A percentile compares a stretch with the other conserved stretches of the same genome.
These are phyloP conservation scores for Neurospora sp. DNA, from an alignment of 495 filamentous ascomycete genomes.

Conservation along the genomic window DNA sequence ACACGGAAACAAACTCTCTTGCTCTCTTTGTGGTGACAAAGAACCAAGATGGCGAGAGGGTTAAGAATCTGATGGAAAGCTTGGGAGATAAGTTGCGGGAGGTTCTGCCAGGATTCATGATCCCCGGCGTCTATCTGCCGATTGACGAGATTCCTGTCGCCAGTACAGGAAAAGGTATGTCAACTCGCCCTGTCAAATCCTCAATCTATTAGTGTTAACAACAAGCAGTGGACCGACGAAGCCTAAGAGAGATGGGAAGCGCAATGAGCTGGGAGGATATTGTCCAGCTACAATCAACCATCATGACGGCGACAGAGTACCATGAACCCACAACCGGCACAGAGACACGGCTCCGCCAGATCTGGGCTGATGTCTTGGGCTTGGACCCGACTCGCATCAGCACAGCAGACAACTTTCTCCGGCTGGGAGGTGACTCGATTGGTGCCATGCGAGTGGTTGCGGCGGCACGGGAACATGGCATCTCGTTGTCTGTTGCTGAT, in stretches of 20 bases:
- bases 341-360: slow-evolving; percentile 14
- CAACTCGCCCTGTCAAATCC: background rate
- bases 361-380: slow-evolving; percentile 19
- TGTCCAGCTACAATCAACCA: background rate
- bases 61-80: background rate
- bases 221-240: background rate
- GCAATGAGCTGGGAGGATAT: background rate
- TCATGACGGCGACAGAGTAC: background rate
- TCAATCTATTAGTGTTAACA: background rate
- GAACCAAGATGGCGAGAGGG: background rate
- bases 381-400: slow-evolving; percentile 24
- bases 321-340: background rate
- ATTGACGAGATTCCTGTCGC: background rate
- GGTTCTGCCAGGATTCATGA: background rate
- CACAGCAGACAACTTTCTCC: slow-evolving; percentile 43
- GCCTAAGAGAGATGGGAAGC: background rate
- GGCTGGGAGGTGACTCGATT: slow-evolving; percentile 56
- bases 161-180: background rate
- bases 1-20: background rate
- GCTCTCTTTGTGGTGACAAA: background rate
- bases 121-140: background rate
- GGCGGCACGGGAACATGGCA: slow-evolving; percentile 36
- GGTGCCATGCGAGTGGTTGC: slow-evolving; percentile 58
- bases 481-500: slow-evolving; percentile 43
- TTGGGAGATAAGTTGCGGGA: background rate